Base-by-base conservation (phyloP, 1,139 yeast genomes). In the Komagataea norvegica region DNA sequence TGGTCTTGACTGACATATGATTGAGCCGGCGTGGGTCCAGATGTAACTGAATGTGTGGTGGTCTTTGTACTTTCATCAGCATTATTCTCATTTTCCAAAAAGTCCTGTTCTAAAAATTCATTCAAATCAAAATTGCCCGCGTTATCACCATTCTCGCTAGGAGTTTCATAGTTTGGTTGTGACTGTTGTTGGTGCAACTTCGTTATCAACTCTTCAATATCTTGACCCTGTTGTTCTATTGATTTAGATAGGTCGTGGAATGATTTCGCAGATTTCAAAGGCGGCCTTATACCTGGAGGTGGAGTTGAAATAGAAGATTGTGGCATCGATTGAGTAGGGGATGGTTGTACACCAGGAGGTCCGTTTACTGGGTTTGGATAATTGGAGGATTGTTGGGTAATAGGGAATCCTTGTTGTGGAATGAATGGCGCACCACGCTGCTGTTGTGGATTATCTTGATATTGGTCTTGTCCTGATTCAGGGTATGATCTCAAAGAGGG, bases 211-310 rank as follows among this genome's bases (percentile, higher is more conserved):
- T 52, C 55, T 29, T 52, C 48, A 14, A 52, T 46, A 7, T 45
- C 44, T 18, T 47, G 49, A 1, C 50, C 57, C 25, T 52, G 55
- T 28, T 46, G 47, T 18, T 48, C 53, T 29, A 52, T 48, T 2
- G 52, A 38, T 24, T 42, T 41, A 2, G 52, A 36, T 4, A 52
- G 35, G 4, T 42, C 46, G 24, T 50, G 48, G 22, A 49, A 35
- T 5, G 45, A 37, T 4, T 46, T 44, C 7, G 37, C 42, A 3
- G 38, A 14, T 3, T 25, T 25, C 10, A 46, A 19, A 17, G 20
- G 20, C 5, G 47, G 49, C 24, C 42, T 41, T 25, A 29, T 9
- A 1, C 25, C 10, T 11, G 21, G 5, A 22, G 26, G 26, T 18
- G 37, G 27, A 9, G 22, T 25, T n/a, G n/a, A n/a, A 30, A n/a